phyloP scores from a whole-genome alignment of 2,329 filamentous ascomycete species.

The Cryphonectria japonica region DNA sequence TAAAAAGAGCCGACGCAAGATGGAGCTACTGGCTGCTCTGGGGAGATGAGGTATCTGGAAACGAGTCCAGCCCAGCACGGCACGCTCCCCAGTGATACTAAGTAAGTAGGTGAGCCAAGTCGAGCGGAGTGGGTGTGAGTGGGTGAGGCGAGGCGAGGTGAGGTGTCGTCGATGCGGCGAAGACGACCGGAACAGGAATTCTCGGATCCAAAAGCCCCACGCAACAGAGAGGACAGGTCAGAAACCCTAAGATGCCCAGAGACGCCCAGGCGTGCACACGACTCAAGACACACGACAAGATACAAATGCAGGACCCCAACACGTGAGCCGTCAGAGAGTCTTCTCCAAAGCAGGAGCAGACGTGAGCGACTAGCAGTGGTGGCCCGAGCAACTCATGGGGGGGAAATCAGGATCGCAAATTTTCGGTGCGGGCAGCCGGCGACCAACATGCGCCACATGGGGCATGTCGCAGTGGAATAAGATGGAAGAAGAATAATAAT shows the following conservation, averaged over 20 bases:
- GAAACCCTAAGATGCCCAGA: not conserved
- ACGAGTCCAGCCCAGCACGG: no score
- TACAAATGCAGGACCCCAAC: not conserved
- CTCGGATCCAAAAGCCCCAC: not conserved
- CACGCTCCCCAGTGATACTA: no score
- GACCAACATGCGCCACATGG: not conserved
- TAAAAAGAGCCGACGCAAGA: not conserved
- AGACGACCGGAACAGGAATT: not conserved
- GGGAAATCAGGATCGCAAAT: not conserved
- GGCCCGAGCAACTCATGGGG: not conserved
- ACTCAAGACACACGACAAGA: not conserved
- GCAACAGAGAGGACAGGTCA: not conserved
- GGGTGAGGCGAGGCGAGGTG: not conserved
- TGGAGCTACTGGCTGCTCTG: not conserved
- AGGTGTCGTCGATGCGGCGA: not conserved
- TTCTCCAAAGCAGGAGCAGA: not conserved
- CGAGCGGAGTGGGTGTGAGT: not conserved
- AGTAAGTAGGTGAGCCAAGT: not conserved
- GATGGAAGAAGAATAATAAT: no score
- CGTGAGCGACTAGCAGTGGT: no score
- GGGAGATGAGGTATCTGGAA: not conserved
- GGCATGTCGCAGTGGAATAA: not conserved
- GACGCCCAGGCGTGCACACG: not conserved
- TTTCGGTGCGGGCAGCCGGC: not conserved
- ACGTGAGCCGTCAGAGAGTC: constrained; percentile 8